Base-by-base conservation (phyloP, 257 asterid species). In the Nicotiana paniculata region DNA sequence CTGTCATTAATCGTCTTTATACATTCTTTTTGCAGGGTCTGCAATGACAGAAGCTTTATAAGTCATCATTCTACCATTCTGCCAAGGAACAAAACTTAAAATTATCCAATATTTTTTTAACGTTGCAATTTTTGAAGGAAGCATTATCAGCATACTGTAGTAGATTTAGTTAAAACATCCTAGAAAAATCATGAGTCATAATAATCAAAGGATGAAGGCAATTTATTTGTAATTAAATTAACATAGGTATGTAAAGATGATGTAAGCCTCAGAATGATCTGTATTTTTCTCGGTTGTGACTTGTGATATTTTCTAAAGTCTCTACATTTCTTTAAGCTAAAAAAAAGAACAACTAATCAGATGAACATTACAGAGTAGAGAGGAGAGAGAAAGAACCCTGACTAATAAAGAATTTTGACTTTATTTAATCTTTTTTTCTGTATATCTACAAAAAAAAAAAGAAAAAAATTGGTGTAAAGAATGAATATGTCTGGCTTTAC, bases 101-200 rank as follows among this genome's bases (percentile, higher is more conserved):
- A 12, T 13, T 12, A 15, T 12, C 59, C 6, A 13, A 54, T 54
- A 54, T 11, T 3, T 57, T 32, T 32, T 32, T 21, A 16, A 33
- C 33, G 46, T 67, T 15, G 76, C 24, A 67, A 64, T 88, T 88
- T 77, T 85, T 85, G 93, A 97, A 94, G 98, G 97, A 93, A 80
- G 94, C 96, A 57, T 90, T 93, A 85, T 82, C 92, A 1, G 92
- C 86, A n/a, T 93, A 78, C 81, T 93, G 91, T 86, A 96, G 94
- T 32, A 32, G 3, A 30, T 91, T 93, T 86, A 89, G 92, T 88
- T 93, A 97, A 97, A 91, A 92, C 86, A 93, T 51, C 57, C 17
- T 51, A 51, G 16, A 9, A 51, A 51, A 51, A 51, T 32, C 33
- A 32, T 2, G 33, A 32, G 33, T 32, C 33, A 32, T 32, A 32